Evolutionary conservation across 169 alveolate species (phyloP).

Genomic region (Miamiensis avidus): DNA sequence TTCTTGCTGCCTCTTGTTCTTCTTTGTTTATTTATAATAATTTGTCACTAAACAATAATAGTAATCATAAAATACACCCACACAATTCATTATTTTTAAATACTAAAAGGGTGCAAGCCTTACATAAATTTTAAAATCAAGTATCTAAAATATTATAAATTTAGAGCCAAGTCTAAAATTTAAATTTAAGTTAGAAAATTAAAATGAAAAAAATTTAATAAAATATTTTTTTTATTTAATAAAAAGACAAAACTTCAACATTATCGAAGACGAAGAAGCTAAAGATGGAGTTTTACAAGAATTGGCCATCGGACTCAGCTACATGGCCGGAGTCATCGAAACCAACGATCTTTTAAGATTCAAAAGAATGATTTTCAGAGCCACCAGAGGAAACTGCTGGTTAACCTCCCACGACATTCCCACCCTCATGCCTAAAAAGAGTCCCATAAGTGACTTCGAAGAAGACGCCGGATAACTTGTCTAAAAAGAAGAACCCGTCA

Average conservation of each 20-base stretch:
- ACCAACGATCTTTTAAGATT: conserved; percentile 91
- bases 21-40: too few relatives aligned
- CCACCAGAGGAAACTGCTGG: conserved; percentile 97
- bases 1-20: too few relatives aligned
- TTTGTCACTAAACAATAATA: too few relatives aligned
- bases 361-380: conserved; percentile 95
- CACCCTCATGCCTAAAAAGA: not conserved
- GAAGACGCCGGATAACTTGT: conserved; percentile 33
- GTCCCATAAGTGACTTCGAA: conserved; percentile 49
- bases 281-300: conserved; percentile 4
- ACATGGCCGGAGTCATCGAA: conserved; percentile 94
- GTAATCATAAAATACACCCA: too few relatives aligned
- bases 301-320: conserved; percentile 63
- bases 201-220: too few relatives aligned
- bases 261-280: conserved; percentile 7
- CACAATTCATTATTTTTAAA: too few relatives aligned
- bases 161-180: too few relatives aligned
- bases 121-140: too few relatives aligned
- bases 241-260: conserved; percentile 42
- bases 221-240: too few relatives aligned
- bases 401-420: conserved; percentile 90
- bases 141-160: too few relatives aligned
- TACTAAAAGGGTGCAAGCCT: too few relatives aligned
- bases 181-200: too few relatives aligned
- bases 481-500: conserved; percentile 23